A percentile compares a stretch with the other conserved stretches of the same genome.
Conservation (phyloP, 1,139 yeast genomes). For the Pichia cactophila region DNA sequence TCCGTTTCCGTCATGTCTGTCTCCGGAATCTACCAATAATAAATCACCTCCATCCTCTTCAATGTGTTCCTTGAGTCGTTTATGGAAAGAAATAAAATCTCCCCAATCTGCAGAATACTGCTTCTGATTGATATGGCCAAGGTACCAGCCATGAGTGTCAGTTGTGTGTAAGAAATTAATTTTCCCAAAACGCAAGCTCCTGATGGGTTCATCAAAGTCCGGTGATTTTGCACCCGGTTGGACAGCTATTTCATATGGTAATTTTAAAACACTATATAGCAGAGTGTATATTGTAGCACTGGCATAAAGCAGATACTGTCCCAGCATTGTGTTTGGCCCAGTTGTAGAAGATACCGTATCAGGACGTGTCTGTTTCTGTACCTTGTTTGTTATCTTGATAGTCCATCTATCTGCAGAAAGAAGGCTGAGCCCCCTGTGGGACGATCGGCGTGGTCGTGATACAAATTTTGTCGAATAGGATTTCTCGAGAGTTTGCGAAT, state of each 20-base stretch:
- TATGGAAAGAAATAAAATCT: slow-evolving; percentile 67
- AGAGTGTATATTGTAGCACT: not conserved
- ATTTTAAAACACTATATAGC: not conserved
- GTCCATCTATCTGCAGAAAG: not conserved
- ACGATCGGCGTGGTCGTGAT: not conserved
- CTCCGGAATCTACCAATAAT: slow-evolving; percentile 80
- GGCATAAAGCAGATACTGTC: not conserved
- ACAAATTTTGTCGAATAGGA: not conserved
- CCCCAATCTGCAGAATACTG: slow-evolving; percentile 90
- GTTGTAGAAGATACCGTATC: no score
- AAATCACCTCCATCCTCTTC: slow-evolving; percentile 46
- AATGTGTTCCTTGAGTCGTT: slow-evolving; percentile 43
- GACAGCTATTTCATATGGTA: not conserved
- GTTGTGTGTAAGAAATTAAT: slow-evolving; percentile 86
- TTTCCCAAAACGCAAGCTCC: slow-evolving; percentile 58
- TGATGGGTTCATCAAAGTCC: slow-evolving; percentile 25
- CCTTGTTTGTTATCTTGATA: no score
- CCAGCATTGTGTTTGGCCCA: not conserved
- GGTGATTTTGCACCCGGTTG: slow-evolving; percentile 23
- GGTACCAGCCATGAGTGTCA: slow-evolving; percentile 93
- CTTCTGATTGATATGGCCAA: slow-evolving; percentile 75
- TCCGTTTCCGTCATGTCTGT: slow-evolving; percentile 93
- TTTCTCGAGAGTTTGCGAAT: not conserved
- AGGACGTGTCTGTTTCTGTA: no score
- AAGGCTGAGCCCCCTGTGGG: not conserved